Percentiles rank a stretch among this genome's conserved stretches.
Evolutionary conservation across 805 yeast species (phyloP).

Genomic region (Candida boleticola): DNA sequence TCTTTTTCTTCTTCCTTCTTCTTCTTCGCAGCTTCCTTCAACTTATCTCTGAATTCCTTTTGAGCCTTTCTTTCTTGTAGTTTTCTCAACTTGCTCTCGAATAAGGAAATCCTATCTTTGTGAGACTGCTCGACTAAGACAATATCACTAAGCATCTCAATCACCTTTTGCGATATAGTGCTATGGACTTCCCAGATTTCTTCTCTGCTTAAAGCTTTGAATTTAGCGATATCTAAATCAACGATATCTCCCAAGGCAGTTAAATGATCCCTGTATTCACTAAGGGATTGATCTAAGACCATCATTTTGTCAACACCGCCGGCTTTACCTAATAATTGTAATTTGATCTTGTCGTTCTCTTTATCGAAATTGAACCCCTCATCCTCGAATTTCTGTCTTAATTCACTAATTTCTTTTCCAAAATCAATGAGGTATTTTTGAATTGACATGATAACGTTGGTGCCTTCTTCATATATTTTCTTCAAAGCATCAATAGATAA

Average conservation of each 20-base stretch:
- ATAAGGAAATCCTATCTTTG: slow-evolving; percentile 22
- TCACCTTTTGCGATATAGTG: slow-evolving; percentile 22
- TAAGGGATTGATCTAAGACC: slow-evolving; percentile 26
- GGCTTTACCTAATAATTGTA: slow-evolving; percentile 15
- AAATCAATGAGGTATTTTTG: slow-evolving; percentile 44
- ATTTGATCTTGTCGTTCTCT: slow-evolving; percentile 46
- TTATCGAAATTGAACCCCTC: slow-evolving; percentile 51
- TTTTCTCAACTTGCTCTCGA: slow-evolving; percentile 26
- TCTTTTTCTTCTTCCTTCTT: slow-evolving; percentile 17
- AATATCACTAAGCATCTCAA: slow-evolving; percentile 29
- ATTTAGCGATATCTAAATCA: slow-evolving; percentile 16
- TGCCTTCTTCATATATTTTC: slow-evolving; percentile 42
- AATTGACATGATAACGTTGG: slow-evolving; percentile 36
- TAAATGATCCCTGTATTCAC: slow-evolving; percentile 25
- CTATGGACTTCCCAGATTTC: slow-evolving; percentile 26
- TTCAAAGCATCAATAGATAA: slow-evolving; percentile 46
- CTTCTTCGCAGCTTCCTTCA: slow-evolving; percentile 24
- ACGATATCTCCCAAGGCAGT: slow-evolving; percentile 25
- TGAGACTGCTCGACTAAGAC: slow-evolving; percentile 28
- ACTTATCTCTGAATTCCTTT: slow-evolving; percentile 31
- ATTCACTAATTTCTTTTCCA: slow-evolving; percentile 43
- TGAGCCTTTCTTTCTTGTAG: slow-evolving; percentile 29
- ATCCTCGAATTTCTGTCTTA: slow-evolving; percentile 43
- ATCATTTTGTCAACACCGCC: slow-evolving; percentile 21
- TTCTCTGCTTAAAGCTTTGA: slow-evolving; percentile 19